These are phyloP conservation scores for Gnomoniopsis sp. DNA, from an alignment of 2,329 filamentous ascomycete species.

Conservation along the genomic window DNA sequence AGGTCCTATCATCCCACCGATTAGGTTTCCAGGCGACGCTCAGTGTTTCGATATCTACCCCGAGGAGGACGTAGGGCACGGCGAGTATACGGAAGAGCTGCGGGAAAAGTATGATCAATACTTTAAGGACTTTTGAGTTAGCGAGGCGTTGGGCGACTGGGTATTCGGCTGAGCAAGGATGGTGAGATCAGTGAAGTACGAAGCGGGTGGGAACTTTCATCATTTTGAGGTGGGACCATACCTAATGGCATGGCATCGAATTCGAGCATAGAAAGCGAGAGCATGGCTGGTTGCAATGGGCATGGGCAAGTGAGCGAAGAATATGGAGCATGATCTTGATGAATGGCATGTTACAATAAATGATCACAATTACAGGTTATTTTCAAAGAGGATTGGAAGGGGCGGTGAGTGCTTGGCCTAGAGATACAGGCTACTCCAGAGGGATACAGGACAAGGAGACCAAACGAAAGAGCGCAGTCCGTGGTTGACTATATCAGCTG, in stretches of 20 bases:
- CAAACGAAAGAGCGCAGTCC: too few species aligned
- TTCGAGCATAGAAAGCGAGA: neutral
- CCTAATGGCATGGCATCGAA: neutral
- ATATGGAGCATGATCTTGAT: neutral
- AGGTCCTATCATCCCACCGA: constrained; percentile 73
- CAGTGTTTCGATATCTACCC: constrained; percentile 81
- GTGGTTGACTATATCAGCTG: too few species aligned
- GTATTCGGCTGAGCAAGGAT: neutral
- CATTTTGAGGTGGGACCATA: neutral
- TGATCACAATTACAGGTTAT: neutral
- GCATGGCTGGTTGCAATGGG: neutral
- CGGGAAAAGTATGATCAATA: constrained; percentile 64
- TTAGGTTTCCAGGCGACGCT: constrained; percentile 70
- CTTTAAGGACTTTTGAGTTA: constrained; percentile 65
- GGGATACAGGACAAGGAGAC: too few species aligned
- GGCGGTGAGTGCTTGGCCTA: neutral
- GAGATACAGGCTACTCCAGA: neutral
- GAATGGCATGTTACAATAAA: neutral
- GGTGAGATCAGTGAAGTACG: neutral
- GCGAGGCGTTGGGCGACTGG: neutral
- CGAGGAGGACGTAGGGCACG: constrained; percentile 65
- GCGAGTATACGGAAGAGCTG: constrained; percentile 68
- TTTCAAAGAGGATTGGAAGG: neutral
- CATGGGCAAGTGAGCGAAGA: neutral
- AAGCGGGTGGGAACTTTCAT: neutral